Evolutionary conservation across 2,329 filamentous ascomycete species (phyloP).

Genomic region (Fusarium denticulatum): DNA sequence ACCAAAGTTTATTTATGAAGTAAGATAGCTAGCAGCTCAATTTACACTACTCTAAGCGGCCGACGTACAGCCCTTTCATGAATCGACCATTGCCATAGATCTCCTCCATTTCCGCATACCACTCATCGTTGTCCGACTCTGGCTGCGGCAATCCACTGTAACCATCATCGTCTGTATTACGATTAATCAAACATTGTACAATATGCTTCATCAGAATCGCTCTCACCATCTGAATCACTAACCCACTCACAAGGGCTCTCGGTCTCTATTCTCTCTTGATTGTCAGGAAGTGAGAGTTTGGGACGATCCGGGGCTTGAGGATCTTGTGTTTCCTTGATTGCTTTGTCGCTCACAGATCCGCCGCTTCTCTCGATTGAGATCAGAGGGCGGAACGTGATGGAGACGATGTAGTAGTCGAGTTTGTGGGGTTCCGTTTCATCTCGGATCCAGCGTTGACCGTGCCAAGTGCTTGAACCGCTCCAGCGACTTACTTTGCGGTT

Average conservation of each 20-base stretch:
- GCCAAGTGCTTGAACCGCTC: constrained; percentile 57
- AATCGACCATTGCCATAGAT: background rate
- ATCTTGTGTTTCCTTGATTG: background rate
- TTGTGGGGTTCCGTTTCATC: constrained; percentile 53
- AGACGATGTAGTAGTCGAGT: constrained; percentile 57
- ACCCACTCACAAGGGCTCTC: background rate
- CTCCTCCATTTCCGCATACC: background rate
- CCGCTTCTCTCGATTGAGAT: constrained; percentile 31
- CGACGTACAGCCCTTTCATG: background rate
- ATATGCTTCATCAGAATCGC: background rate
- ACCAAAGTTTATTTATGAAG: background rate
- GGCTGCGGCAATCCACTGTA: no score
- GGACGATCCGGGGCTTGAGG: background rate
- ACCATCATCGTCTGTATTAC: background rate
- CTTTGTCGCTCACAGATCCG: constrained; percentile 21
- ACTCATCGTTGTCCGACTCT: background rate
- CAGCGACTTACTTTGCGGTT: constrained; percentile 50
- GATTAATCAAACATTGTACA: background rate
- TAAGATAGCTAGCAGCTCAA: background rate
- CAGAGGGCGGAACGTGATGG: constrained; percentile 49
- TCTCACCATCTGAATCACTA: background rate
- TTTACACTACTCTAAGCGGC: background rate
- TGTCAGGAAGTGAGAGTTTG: background rate
- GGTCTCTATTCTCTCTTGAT: background rate
- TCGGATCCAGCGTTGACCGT: constrained; percentile 50